phyloP scores from a whole-genome alignment of 148 eudicot species.

The Rhododendron simsii region DNA sequence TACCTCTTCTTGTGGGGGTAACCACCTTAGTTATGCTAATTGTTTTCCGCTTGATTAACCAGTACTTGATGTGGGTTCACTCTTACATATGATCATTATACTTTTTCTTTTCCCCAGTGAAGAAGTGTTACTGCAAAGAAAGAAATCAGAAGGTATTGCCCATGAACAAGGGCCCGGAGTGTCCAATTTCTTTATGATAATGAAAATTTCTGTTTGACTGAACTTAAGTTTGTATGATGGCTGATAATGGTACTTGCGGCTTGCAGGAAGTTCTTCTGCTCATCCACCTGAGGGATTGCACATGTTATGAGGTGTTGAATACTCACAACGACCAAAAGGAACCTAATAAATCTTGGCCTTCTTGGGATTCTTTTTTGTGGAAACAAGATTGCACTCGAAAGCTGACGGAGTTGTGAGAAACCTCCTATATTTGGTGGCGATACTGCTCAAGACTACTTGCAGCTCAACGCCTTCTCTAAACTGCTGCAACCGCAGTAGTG shows the following conservation, averaged over 20 bases:
- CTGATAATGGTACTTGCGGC: background rate
- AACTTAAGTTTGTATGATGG: background rate
- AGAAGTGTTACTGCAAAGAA: background rate
- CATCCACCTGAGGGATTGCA: background rate
- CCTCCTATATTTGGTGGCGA: background rate
- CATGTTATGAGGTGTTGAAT: background rate
- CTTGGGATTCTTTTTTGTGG: background rate
- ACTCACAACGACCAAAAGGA: background rate
- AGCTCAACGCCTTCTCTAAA: background rate
- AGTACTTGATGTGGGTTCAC: background rate
- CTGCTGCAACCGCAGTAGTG: background rate
- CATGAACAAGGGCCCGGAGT: background rate
- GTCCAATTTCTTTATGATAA: background rate
- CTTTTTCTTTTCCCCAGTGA: background rate
- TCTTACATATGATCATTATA: background rate
- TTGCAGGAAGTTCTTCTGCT: constrained; percentile 1
- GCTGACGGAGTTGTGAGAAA: background rate
- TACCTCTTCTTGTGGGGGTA: background rate
- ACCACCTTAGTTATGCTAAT: background rate
- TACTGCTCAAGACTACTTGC: background rate
- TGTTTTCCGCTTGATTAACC: background rate
- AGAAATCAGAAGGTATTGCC: background rate
- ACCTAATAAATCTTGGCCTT: background rate
- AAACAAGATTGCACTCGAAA: background rate
- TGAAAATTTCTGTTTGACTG: background rate